A percentile compares a stretch with the other conserved stretches of the same genome.
Evolutionary conservation across 805 yeast genomes (phyloP).

Genomic region (Debaryomyces prosopidis): DNA sequence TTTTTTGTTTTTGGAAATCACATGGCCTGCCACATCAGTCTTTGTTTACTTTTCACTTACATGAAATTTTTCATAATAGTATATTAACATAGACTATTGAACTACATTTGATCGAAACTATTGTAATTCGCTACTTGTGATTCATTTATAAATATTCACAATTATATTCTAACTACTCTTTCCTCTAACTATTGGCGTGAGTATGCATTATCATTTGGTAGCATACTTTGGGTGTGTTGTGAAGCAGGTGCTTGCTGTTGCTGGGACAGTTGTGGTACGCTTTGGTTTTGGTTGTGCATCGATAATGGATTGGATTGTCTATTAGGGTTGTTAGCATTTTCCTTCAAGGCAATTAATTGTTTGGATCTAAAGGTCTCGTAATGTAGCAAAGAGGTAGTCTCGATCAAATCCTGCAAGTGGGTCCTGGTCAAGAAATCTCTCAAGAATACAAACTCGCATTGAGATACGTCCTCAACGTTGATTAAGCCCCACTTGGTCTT

Average conservation of each 20-base stretch:
- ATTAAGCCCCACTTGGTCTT: conserved; percentile 92
- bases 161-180: not conserved
- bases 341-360: conserved; percentile 91
- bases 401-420: conserved; percentile 93
- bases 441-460: conserved; percentile 92
- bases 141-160: not conserved
- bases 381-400: conserved; percentile 82
- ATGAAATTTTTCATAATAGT: too few species aligned
- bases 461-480: conserved; percentile 90
- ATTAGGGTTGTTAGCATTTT: conserved; percentile 64
- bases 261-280: not conserved
- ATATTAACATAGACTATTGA: too few species aligned
- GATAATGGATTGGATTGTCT: conserved; percentile 28
- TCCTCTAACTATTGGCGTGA: conserved; percentile 2
- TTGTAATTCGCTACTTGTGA: not conserved
- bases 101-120: too few species aligned
- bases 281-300: not conserved
- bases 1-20: not conserved
- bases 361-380: conserved; percentile 92
- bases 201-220: conserved; percentile 5
- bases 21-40: not conserved
- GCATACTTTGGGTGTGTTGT: not conserved
- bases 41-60: too few species aligned
- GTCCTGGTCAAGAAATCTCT: conserved; percentile 94
- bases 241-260: too few species aligned